phyloP scores from a whole-genome alignment of 371 early-diverging fungal species.

The Lichtheimia corymbifera region DNA sequence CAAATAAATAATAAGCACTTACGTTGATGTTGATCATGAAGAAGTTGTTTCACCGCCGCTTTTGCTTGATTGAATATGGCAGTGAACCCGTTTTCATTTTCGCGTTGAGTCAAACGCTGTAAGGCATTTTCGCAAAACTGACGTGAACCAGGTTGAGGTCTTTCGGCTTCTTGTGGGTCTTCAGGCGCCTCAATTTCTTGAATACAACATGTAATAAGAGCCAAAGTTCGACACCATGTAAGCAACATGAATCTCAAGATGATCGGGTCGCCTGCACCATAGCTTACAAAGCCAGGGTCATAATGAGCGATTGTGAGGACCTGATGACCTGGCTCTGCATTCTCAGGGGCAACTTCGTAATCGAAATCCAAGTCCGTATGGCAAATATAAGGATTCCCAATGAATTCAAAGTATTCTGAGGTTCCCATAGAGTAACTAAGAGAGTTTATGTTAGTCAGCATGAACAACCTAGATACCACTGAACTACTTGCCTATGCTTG shows the following conservation, averaged over 20 bases:
- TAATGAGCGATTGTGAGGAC: neutral
- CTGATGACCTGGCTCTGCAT: neutral
- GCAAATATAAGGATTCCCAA: neutral
- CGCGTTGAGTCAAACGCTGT: neutral
- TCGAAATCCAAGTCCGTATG: neutral
- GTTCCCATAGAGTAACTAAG: neutral
- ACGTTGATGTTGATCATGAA: too few species aligned
- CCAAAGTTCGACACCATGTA: too few species aligned
- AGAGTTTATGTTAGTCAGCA: neutral
- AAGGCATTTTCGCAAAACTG: neutral
- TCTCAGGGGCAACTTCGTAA: neutral
- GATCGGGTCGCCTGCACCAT: slow-evolving; percentile 4
- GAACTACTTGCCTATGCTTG: neutral
- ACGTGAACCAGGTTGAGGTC: neutral
- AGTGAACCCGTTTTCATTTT: neutral
- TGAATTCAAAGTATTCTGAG: neutral
- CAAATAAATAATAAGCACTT: too few species aligned
- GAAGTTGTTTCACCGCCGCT: too few species aligned
- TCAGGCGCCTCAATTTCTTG: too few species aligned
- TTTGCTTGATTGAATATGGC: too few species aligned
- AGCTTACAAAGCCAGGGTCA: slow-evolving; percentile 6
- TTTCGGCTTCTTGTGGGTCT: too few species aligned
- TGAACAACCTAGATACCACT: too few species aligned
- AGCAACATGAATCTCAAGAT: slow-evolving; percentile 1
- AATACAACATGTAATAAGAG: too few species aligned